Base-by-base conservation (phyloP, 768 basidiomycete genomes). In the Trametes maxima region DNA sequence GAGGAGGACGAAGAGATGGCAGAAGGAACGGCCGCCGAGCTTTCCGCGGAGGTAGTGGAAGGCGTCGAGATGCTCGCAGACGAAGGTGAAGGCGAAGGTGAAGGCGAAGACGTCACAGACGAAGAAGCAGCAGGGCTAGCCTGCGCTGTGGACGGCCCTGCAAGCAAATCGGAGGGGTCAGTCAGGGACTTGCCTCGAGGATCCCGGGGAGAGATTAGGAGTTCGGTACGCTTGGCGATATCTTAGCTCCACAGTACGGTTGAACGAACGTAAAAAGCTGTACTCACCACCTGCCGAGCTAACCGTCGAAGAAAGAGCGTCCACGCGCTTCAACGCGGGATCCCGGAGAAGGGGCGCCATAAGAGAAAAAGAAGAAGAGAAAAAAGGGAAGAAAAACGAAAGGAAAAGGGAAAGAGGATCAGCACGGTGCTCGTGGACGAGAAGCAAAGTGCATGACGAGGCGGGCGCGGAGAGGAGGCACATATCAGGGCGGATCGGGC, bases 81-180 rank as follows among this genome's bases (percentile, higher is more conserved):
- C 24, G 51, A 57, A 24, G 56, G 12, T 16, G 53, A 60, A 28
- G 39, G 21, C 19, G 37, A 45, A 48, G 35, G 44, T 22, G 17
- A 45, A 53, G 58, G 40, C 14, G 54, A 61, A 55, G 49, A 21
- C 53, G 60, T 61, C 25, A 54, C 51, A 46, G 61, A 57, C 43
- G 56, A 43, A 42, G 45, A 53, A 62, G 61, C 61, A 57, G 61
- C 61, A 62, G 61, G 44, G 56, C 61, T 57, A 54, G 61, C 61
- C 61, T 62, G 61, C 61, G 61, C 61, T 62, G 56, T 35, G 21
- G 51, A 51, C 44, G 44, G 33, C 57, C 47, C 57, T 58, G 47
- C 44, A 22, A 35, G 17, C 24, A 17, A 36, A 39, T 17, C 14
- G 22, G n/a, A 14, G 17, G 16, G 12, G 21, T 17, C 12, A 14